Conservation (phyloP, 2,329 filamentous ascomycete genomes). For the Macrophomina phaseolina region DNA sequence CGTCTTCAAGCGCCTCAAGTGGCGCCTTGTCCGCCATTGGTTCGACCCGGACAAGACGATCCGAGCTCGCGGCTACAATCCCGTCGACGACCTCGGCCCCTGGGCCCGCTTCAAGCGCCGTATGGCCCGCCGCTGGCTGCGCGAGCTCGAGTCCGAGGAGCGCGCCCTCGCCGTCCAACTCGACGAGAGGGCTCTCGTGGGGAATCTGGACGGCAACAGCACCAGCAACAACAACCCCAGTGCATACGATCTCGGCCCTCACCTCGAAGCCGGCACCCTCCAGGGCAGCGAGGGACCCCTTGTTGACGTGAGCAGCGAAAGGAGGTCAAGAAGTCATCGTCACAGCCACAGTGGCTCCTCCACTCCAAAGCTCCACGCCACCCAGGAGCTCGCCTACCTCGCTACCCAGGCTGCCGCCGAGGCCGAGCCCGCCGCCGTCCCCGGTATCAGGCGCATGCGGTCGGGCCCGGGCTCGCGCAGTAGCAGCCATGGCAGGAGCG, state of each 20-base stretch:
- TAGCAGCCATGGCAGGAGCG: background rate
- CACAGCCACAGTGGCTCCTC: background rate
- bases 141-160: constrained; percentile 19
- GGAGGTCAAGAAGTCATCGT: too few relatives aligned
- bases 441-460: constrained; percentile 11
- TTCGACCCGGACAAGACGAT: constrained; percentile 51
- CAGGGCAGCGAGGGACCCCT: background rate
- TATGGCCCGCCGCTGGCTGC: constrained; percentile 51
- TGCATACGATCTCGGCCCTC: constrained; percentile 3
- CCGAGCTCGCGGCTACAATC: constrained; percentile 38
- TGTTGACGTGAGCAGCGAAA: background rate
- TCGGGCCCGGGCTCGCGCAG: background rate
- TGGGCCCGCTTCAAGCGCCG: constrained; percentile 47
- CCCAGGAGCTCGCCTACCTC: constrained; percentile 3
- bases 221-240: background rate
- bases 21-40: constrained; percentile 55
- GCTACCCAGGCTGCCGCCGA: constrained; percentile 11
- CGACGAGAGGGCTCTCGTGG: background rate
- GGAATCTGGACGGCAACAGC: background rate
- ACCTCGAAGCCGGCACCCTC: background rate
- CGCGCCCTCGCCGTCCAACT: background rate
- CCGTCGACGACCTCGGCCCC: constrained; percentile 47
- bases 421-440: constrained; percentile 3
- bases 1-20: constrained; percentile 50
- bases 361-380: background rate